phyloP scores from a whole-genome alignment of 1,139 yeast species.

The Candida buenavistaensis region DNA sequence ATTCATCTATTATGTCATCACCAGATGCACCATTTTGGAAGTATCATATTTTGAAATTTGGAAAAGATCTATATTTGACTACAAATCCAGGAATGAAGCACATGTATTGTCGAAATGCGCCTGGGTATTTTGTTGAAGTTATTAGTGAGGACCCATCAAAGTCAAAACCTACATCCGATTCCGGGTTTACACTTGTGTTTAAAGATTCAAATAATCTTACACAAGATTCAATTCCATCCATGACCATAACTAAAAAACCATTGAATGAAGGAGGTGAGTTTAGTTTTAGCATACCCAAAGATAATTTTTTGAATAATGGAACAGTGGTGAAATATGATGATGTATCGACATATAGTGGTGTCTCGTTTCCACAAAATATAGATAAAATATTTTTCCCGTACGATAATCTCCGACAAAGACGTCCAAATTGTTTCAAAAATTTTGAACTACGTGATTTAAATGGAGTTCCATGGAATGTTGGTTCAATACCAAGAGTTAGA shows the following conservation, averaged over 20 bases:
- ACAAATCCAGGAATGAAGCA: slow-evolving; percentile 62
- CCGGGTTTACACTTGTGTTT: slow-evolving; percentile 35
- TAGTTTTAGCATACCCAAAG: slow-evolving; percentile 23
- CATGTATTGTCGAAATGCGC: slow-evolving; percentile 54
- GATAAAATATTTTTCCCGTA: slow-evolving; percentile 25
- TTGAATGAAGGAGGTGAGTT: slow-evolving; percentile 31
- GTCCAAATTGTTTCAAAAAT: slow-evolving; percentile 21
- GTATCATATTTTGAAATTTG: slow-evolving; percentile 54
- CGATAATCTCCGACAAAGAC: slow-evolving; percentile 11
- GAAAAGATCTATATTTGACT: slow-evolving; percentile 52
- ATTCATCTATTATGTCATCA: slow-evolving; percentile 5
- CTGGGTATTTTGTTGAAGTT: slow-evolving; percentile 54
- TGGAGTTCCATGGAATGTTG: slow-evolving; percentile 40
- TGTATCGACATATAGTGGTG: slow-evolving; percentile 23
- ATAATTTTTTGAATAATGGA: slow-evolving; percentile 10
- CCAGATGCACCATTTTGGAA: slow-evolving; percentile 51
- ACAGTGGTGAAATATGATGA: slow-evolving; percentile 9
- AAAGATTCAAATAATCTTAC: slow-evolving; percentile 30
- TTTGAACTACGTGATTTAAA: slow-evolving; percentile 33
- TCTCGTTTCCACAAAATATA: slow-evolving; percentile 29
- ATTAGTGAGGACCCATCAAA: slow-evolving; percentile 17
- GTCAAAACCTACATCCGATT: slow-evolving; percentile 9
- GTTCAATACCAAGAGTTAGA: slow-evolving; percentile 44
- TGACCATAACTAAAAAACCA: slow-evolving; percentile 30
- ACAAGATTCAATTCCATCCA: slow-evolving; percentile 24